A percentile compares a stretch with the other conserved stretches of the same genome.
Conservation (phyloP, 805 yeast species). For the Saccharomyces jurei region DNA sequence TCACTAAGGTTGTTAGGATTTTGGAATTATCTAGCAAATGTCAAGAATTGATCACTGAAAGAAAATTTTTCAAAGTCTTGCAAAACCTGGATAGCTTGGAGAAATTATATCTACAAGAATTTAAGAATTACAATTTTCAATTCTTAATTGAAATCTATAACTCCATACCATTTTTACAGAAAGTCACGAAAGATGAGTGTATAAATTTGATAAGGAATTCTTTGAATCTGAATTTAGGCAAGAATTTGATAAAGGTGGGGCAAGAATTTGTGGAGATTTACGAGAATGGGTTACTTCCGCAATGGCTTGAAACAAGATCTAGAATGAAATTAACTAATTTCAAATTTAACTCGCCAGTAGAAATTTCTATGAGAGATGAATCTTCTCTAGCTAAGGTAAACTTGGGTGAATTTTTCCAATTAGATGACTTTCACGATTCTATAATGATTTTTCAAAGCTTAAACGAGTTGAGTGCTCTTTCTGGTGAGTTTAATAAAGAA, state of each 20-base stretch:
- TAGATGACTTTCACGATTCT: constrained; percentile 76
- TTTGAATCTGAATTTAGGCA: constrained; percentile 53
- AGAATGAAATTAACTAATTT: constrained; percentile 38
- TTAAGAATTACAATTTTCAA: constrained; percentile 54
- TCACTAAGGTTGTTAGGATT: constrained; percentile 69
- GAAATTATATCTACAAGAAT: constrained; percentile 58
- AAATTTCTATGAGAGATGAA: constrained; percentile 62
- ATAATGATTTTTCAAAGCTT: constrained; percentile 72
- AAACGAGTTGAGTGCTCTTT: constrained; percentile 53
- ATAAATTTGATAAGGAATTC: constrained; percentile 58
- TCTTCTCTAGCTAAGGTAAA: constrained; percentile 35
- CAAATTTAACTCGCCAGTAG: constrained; percentile 81
- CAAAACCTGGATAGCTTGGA: constrained; percentile 72
- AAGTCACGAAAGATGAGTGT: constrained; percentile 67
- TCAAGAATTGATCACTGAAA: constrained; percentile 66
- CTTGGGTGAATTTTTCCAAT: constrained; percentile 37
- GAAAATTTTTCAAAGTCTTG: constrained; percentile 77
- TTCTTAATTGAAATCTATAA: constrained; percentile 62
- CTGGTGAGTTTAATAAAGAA: constrained; percentile 60
- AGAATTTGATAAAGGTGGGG: constrained; percentile 43
- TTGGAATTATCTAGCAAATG: constrained; percentile 80
- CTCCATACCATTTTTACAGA: constrained; percentile 68
- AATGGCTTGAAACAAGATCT: constrained; percentile 56
- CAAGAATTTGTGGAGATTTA: constrained; percentile 45
- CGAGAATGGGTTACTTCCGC: constrained; percentile 42